Evolutionary conservation across 257 asterid species (phyloP).

Genomic region (Primulina tabacum): DNA sequence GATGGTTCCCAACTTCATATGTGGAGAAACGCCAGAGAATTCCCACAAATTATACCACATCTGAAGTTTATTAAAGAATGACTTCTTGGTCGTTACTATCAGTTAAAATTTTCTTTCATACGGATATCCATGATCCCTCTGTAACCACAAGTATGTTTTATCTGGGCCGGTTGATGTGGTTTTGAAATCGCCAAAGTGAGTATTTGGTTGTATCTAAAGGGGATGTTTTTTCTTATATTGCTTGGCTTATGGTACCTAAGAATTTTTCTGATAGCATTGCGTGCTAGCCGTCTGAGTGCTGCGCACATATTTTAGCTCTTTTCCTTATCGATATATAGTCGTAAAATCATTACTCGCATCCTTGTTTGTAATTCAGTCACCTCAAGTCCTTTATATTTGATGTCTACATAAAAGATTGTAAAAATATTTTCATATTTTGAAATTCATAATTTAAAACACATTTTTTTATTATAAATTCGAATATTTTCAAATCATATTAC

Average conservation of each 20-base stretch:
- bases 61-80: constrained; percentile 52
- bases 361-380: no score
- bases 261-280: not conserved
- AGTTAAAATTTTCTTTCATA: not conserved
- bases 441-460: no score
- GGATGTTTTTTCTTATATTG: no score
- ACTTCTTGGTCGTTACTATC: not conserved
- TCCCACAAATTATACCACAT: constrained; percentile 56
- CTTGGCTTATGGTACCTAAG: no score
- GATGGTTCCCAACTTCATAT: constrained; percentile 85
- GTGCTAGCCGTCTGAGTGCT: not conserved
- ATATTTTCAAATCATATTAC: no score
- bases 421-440: no score
- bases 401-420: no score
- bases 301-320: no score
- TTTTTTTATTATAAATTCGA: no score
- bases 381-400: no score
- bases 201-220: not conserved
- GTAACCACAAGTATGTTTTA: not conserved
- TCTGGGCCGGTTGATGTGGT: not conserved
- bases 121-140: constrained; percentile 2
- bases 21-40: constrained; percentile 83
- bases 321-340: no score
- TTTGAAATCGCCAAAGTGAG: not conserved
- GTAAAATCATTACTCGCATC: no score